Base-by-base conservation (phyloP, 495 filamentous ascomycete species). In the Xylaria scruposa region DNA sequence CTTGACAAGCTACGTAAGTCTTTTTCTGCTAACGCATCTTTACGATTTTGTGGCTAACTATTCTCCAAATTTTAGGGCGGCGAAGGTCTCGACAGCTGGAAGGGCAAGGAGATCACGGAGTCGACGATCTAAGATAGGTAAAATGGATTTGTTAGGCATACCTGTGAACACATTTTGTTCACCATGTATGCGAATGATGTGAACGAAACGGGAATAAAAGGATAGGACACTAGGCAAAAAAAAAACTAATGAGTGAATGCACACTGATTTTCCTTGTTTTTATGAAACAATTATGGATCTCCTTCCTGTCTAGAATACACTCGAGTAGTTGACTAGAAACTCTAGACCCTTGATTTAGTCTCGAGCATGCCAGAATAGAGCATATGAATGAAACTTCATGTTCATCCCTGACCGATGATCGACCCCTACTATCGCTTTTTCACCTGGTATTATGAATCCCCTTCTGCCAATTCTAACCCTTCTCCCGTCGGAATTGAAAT, bases 1-100 rank as follows among this genome's bases (percentile, higher is more conserved):
- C 26, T 83, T 97, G 79, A 91, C 95, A 78, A 97, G 94, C 88
- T 99, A 99, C 78, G 95, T 97, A 90, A 88, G 94, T 90, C 70
- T 56, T 61, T 71, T 73, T 19, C 9, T 46, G 0, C 10, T 15
- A 36, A 19, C 13, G 19, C 17, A 38, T 64, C 47, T 26, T 59
- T 24, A 8, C 1, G 49, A 33, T 24, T 13, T n/a, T 31, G 9
- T 17, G 46, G 24, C 29, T 53, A 40, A 74, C 40, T 67, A 38
- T 60, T 78, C 86, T 71, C 63, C 70, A 67, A 33, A 60, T 78
- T 64, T 49, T 74, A 97, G 94, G 93, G 90, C 71, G 96, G 97
- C 73, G 96, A 99, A 83, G 95, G 94, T 63, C 88, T 99, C 19
- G 91, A 94, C 47, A 90, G 91, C 72, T 83, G 95, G 70, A 88